Base-by-base conservation (phyloP, 2,329 filamentous ascomycete species). In the Neophaeococcomyces aloes region DNA sequence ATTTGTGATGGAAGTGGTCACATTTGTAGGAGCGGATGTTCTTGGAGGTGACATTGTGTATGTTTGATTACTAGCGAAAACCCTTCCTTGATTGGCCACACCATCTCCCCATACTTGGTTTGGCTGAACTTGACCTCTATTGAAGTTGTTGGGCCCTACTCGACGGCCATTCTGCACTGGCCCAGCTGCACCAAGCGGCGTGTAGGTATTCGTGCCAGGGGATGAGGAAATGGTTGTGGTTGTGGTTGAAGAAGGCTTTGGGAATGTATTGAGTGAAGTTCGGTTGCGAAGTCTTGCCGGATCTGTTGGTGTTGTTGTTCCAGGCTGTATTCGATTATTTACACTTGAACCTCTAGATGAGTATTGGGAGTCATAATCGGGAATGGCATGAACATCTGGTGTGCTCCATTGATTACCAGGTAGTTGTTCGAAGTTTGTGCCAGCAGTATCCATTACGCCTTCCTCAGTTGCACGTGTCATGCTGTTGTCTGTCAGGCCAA, bases 51-150 rank as follows among this genome's bases (percentile, higher is more conserved):
- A n/a, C 27, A 13, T 15, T 23, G 11, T 10, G 5, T 27, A 19
- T 34, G 21, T 10, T 13, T 42, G 29, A 15, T 45, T 47, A n/a
- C 47, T 44, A 43, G 48, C 50, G 38, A 53, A 49, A 4, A 49
- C 57, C 32, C 66, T 57, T 5, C 66, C 65, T 53, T 68, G 64
- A 29, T 64, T 63, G 19, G 69, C 58, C 15, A 69, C 63, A 42
- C 64, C 63, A 52, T 67, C 64, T 7, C 69, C 66, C 67, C 67
- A 70, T 1, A 65, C 65, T 49, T 69, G 66, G 47, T 65, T 65
- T 38, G 67, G 63, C 3, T 56, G 21, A 59, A 59, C 45, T 60
- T 56, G 21, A 59, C 59, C 45, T 60, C 57, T 15, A 57, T 61
- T 29, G 58, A 60, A 17, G 61, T 64, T 36, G 15, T 53, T 65